Evolutionary conservation across 805 yeast genomes (phyloP).

Genomic region (Candida taoyuanica): DNA sequence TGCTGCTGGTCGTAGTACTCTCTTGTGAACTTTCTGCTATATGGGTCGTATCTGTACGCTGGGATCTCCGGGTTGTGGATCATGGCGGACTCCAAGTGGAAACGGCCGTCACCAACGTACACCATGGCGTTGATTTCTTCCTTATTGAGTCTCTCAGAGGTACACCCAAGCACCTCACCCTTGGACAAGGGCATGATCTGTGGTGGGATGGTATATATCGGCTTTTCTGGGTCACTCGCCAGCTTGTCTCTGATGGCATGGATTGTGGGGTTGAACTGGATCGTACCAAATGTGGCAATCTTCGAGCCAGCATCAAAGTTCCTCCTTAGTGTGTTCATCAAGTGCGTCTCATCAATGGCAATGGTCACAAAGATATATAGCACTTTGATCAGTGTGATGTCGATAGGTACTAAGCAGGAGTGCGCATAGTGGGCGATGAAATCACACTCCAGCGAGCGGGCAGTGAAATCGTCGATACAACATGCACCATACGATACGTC

Average conservation of each 20-base stretch:
- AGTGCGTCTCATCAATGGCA: constrained; percentile 76
- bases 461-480: constrained; percentile 95
- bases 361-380: constrained; percentile 95
- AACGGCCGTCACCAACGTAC: constrained; percentile 93
- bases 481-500: constrained; percentile 99
- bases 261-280: constrained; percentile 92
- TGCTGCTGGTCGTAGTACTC: constrained; percentile 87
- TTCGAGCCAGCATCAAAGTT: constrained; percentile 63
- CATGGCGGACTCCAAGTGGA: constrained; percentile 94
- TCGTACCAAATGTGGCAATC: constrained; percentile 88
- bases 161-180: constrained; percentile 96
- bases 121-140: constrained; percentile 72
- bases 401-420: constrained; percentile 94
- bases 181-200: constrained; percentile 89
- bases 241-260: constrained; percentile 69
- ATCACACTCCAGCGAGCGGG: constrained; percentile 88
- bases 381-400: constrained; percentile 84
- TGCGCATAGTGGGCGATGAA: constrained; percentile 96
- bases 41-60: constrained; percentile 94
- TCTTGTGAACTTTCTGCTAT: constrained; percentile 82
- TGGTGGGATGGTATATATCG: constrained; percentile 71
- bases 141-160: constrained; percentile 74
- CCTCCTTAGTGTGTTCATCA: constrained; percentile 66
- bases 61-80: constrained; percentile 92
- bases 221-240: constrained; percentile 40